These are phyloP conservation scores for Aphanoascus verrucosus DNA, from an alignment of 2,329 filamentous ascomycete genomes.

Conservation along the genomic window DNA sequence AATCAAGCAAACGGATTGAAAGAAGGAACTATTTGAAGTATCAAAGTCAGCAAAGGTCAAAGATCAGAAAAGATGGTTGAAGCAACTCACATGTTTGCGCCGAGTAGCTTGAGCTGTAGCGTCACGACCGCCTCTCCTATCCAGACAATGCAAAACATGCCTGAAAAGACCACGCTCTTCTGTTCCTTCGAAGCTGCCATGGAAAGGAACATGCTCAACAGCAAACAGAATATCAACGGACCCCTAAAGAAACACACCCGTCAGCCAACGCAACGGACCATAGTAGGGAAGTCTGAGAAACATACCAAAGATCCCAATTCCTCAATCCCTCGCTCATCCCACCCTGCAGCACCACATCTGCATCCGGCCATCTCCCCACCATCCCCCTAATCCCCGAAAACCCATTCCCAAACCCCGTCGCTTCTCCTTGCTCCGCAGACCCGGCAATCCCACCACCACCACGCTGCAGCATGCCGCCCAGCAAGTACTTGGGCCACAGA, in stretches of 20 bases:
- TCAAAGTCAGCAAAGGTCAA: constrained; percentile 11
- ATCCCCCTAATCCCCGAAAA: constrained; percentile 43
- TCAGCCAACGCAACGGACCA: neutral
- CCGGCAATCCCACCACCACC: constrained; percentile 45
- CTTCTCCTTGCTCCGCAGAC: constrained; percentile 49
- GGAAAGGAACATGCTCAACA: constrained; percentile 78
- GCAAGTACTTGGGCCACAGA: constrained; percentile 86
- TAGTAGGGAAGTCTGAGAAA: neutral
- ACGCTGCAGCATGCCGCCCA: constrained; percentile 53
- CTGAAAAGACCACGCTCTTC: constrained; percentile 81
- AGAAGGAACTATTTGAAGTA: constrained; percentile 64
- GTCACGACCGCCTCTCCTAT: constrained; percentile 93
- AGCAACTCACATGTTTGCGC: constrained; percentile 80
- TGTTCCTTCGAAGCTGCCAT: constrained; percentile 69
- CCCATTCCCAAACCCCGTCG: constrained; percentile 29
- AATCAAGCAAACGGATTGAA: constrained; percentile 95
- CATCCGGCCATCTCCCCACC: constrained; percentile 56
- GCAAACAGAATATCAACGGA: constrained; percentile 82
- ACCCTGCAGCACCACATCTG: constrained; percentile 53
- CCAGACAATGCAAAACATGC: constrained; percentile 95
- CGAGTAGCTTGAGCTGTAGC: constrained; percentile 91
- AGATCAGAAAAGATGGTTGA: neutral
- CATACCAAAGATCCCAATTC: constrained; percentile 89
- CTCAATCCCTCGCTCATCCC: constrained; percentile 80
- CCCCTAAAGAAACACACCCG: constrained; percentile 47